Percentiles rank a stretch among this genome's conserved stretches.
Evolutionary conservation across 306 rosid species (phyloP).

Genomic region (Prunus armeniaca): DNA sequence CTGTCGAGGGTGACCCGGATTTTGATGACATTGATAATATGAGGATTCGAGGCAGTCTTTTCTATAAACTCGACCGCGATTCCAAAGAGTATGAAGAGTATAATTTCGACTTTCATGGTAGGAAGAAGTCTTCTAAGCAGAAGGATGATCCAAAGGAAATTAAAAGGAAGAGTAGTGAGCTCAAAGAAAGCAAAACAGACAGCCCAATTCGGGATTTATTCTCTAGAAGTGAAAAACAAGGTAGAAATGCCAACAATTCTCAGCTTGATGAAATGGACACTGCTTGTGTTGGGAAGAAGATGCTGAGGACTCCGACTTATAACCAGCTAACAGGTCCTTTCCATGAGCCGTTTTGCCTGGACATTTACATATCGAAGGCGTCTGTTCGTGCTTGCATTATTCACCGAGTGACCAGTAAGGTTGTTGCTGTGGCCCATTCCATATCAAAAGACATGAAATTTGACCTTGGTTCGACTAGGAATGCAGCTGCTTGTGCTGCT

Average conservation of each 20-base stretch:
- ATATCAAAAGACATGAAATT: conserved; percentile 83
- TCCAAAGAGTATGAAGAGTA: conserved; percentile 90
- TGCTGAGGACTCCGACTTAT: conserved; percentile 61
- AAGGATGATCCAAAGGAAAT: conserved; percentile 29
- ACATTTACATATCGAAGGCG: conserved; percentile 79
- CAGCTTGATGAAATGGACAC: conserved; percentile 23
- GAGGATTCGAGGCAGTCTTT: conserved; percentile 67
- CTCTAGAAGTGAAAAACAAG: conserved; percentile 30
- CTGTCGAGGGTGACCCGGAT: conserved; percentile 45
- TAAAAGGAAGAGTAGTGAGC: conserved; percentile 18
- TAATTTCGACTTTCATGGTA: conserved; percentile 61
- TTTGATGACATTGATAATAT: conserved; percentile 71
- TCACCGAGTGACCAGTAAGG: conserved; percentile 80
- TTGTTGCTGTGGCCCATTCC: conserved; percentile 83
- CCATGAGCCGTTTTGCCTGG: conserved; percentile 89
- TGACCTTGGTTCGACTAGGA: conserved; percentile 68
- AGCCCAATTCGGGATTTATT: conserved; percentile 12
- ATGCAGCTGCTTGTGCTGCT: conserved; percentile 70
- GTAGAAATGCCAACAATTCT: conserved; percentile 25
- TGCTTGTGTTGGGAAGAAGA: conserved; percentile 38
- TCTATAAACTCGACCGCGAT: conserved; percentile 70
- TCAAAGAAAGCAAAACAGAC: conserved; percentile 15
- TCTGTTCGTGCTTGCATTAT: conserved; percentile 83
- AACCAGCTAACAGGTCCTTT: conserved; percentile 81
- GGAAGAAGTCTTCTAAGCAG: conserved; percentile 55